Evolutionary conservation across 2,329 filamentous ascomycete species (phyloP), one percentile per base, ranked within the genome.

Genomic region (Cercospora beticola): DNA sequence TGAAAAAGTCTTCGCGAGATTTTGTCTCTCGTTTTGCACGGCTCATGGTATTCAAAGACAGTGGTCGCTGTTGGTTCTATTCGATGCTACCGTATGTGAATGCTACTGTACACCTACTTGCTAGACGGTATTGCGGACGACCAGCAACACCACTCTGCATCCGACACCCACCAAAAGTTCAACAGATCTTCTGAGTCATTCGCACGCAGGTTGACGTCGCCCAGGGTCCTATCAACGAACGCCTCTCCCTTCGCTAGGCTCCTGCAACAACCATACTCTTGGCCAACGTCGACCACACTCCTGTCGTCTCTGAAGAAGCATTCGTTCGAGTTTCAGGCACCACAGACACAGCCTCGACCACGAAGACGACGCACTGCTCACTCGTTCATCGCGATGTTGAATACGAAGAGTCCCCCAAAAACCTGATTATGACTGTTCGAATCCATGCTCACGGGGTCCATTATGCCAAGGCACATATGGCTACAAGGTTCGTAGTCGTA

Each of bases 401-500:
- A 23, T 54, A 54, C 49, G 49, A 54, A 54, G 23, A 14, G 2
- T 23, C 5, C 5, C 21, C 33, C 18, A 6, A 54, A 54, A 54
- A 54, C 23, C 16, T 54, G 49, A 23, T 54, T 28, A 54, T 54
- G 49, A 54, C 49, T 54, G 21, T 54, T 54, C 49, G 23, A 4
- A 54, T 54, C 49, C 49, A 26, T 54, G 49, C 49, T 54, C 12
- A 54, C 23, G 23, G 49, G 21, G 49, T 54, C 49, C 49, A 54
- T 54, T 52, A 54, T 54, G 49, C 49, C 49, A 54, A 54, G 49
- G 49, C 49, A 54, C 49, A 28, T 54, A 54, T 54, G 49, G 49
- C 5, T 26, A 28, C 49, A 54, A 26, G 43, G 28, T 16, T 46
- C 59, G 14, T 62, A 30, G 57, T 36, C 21, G 57, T 28, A 36